These are phyloP conservation scores for Pythium grandisporangium DNA, from an alignment of 352 stramenopile genomes.

Conservation along the genomic window DNA sequence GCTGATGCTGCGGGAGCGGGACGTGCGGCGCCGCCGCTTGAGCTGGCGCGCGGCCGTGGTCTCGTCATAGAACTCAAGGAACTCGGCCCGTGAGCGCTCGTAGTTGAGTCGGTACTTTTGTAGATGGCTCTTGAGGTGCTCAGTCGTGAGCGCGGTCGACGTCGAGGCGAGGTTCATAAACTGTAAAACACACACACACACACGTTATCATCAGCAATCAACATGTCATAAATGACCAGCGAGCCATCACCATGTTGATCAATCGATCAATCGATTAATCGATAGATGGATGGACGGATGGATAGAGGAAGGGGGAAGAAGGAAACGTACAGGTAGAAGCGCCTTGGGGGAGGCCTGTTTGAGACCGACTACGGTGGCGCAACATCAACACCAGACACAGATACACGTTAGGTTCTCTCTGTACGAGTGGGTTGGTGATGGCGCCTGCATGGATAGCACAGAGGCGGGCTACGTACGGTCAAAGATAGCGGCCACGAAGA, in stretches of 20 bases:
- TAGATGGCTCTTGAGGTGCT: slow-evolving; percentile 81
- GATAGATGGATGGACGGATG: too few species aligned
- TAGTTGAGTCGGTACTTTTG: slow-evolving; percentile 87
- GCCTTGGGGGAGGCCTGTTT: slow-evolving; percentile 85
- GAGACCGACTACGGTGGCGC: slow-evolving; percentile 44
- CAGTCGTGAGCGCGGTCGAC: slow-evolving; percentile 49
- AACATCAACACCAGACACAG: not conserved
- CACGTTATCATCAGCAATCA: too few species aligned
- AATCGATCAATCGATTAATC: too few species aligned
- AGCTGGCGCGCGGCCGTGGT: slow-evolving; percentile 48
- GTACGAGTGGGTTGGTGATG: too few species aligned
- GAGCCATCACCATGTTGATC: too few species aligned
- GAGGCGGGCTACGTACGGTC: slow-evolving; percentile 37
- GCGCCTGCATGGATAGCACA: too few species aligned
- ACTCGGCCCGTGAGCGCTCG: slow-evolving; percentile 69
- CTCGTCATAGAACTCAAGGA: slow-evolving; percentile 78
- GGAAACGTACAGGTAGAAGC: slow-evolving; percentile 45
- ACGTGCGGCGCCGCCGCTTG: slow-evolving; percentile 37
- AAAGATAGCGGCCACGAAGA: slow-evolving; percentile 85
- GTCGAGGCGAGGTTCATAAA: slow-evolving; percentile 49
- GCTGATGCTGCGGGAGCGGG: not conserved
- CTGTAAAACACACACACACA: slow-evolving; percentile 23
- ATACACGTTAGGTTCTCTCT: not conserved
- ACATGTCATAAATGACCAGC: too few species aligned
- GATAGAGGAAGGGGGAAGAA: too few species aligned